Evolutionary conservation across 495 filamentous ascomycete genomes (phyloP).

Genomic region (Rhizodiscina lignyota): DNA sequence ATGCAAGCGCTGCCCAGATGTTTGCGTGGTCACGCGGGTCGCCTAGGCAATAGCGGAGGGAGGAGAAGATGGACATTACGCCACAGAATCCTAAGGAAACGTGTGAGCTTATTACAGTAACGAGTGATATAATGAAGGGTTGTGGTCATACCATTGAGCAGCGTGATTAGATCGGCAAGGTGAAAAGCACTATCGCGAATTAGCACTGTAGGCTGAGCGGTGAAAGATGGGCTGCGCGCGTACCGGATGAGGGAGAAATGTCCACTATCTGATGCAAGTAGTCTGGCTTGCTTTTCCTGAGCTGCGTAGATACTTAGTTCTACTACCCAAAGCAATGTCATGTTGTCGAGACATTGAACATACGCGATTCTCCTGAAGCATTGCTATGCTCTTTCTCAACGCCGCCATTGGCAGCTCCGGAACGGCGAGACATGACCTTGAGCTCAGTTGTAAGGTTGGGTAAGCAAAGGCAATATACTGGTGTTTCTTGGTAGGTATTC

Average conservation of each 20-base stretch:
- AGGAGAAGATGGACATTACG: constrained; percentile 89
- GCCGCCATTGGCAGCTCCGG: constrained; percentile 13
- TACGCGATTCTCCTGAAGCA: too few species aligned
- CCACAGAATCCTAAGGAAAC: constrained; percentile 48
- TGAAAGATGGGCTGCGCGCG: not conserved
- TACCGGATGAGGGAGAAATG: constrained; percentile 66
- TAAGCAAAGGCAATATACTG: not conserved
- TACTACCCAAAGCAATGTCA: not conserved
- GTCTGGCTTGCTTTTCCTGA: constrained; percentile 71
- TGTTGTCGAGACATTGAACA: not conserved
- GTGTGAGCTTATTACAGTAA: constrained; percentile 1
- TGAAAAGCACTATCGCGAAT: constrained; percentile 53
- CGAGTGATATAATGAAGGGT: not conserved
- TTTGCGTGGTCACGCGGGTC: constrained; percentile 44
- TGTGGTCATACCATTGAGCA: constrained; percentile 59
- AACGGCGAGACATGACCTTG: constrained; percentile 17
- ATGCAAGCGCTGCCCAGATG: constrained; percentile 65
- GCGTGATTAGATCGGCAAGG: constrained; percentile 87
- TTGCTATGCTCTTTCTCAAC: not conserved
- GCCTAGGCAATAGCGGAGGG: constrained; percentile 81
- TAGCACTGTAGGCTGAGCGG: constrained; percentile 3
- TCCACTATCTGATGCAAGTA: constrained; percentile 58
- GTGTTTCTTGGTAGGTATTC: not conserved
- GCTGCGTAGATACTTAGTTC: constrained; percentile 23
- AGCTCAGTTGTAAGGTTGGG: not conserved